Evolutionary conservation across 176 grass and related monocot genomes (phyloP).

Genomic region (Lolium perenne): DNA sequence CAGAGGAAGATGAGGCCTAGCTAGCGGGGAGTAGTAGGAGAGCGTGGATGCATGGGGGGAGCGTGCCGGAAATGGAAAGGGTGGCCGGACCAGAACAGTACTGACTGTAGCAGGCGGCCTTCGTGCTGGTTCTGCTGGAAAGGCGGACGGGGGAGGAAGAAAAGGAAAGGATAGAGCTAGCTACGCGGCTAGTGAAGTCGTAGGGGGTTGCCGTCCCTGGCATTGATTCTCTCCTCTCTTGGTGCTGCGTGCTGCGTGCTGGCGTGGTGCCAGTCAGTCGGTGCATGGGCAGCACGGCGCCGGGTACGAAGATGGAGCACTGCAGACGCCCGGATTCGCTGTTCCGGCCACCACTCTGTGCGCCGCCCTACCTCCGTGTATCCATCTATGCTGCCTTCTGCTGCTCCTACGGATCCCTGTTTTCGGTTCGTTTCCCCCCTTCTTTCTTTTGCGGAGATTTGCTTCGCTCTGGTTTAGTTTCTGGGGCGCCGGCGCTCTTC

Average conservation of each 20-base stretch:
- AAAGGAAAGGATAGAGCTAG: neutral
- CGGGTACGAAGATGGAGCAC: neutral
- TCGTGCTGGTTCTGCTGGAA: neutral
- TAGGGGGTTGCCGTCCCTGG: neutral
- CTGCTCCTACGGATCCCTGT: too few relatives aligned
- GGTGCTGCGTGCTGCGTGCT: neutral
- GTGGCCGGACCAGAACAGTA: constrained; percentile 45
- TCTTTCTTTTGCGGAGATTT: too few relatives aligned
- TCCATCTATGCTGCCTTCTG: neutral
- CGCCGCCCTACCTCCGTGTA: neutral
- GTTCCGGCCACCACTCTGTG: constrained; percentile 36
- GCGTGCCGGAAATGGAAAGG: constrained; percentile 64
- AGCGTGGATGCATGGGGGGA: neutral
- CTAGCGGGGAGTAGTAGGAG: neutral
- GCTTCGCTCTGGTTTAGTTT: too few relatives aligned
- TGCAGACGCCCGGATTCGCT: constrained; percentile 50
- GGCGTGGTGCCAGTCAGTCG: too few relatives aligned
- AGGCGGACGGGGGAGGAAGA: neutral
- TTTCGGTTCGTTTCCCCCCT: neutral
- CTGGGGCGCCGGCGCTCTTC: too few relatives aligned
- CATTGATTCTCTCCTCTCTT: neutral
- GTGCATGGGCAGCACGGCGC: constrained; percentile 41
- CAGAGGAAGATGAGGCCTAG: neutral
- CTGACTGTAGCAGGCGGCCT: constrained; percentile 55
- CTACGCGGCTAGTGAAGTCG: neutral